Base-by-base conservation (phyloP, 1,284 basidiomycete genomes). In the Cryptococcus sp. region DNA sequence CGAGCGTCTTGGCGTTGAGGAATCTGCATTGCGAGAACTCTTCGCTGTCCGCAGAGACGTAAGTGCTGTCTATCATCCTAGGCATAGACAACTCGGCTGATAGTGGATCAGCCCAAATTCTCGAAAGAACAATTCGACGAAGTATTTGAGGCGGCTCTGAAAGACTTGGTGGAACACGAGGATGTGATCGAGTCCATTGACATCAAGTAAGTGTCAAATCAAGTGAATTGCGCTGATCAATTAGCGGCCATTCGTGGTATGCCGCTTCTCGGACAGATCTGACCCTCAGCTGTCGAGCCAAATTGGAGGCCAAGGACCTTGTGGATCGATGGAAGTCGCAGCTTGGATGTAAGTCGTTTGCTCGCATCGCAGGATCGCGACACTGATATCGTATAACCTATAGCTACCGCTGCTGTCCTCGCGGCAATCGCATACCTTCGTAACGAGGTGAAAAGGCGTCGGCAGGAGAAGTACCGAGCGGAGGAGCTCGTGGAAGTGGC, bases 131-230 rank as follows among this genome's bases (percentile, higher is more conserved):
- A 70, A 49, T 78, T 75, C 50, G 67, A 74, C 46, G 73, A 76
- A 53, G 64, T 75, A 48, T 78, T 74, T 47, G 69, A 75, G 63
- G 87, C 90, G 69, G 93, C 93, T 17, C 83, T 97, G 58, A 84
- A 87, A 65, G 88, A 96, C 71, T 80, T 96, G 53, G 82, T 87
- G 41, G 83, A 87, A 69, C 92, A 89, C 83, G 89, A 88, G 56
- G 88, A 89, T 47, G 83, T 93, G n/a, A 81, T 90, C 62, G 82
- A 87, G 62, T 85, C 84, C 47, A 85, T 87, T 72, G 88, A 89
- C 75, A 74, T 82, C 61, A 80, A 83, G 89, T 91, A 78, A 79
- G 90, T 35, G 31, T 84, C 40, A 39, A 6, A 15, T 40, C 13
- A 27, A 20, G 35, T 23, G 22, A 19, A 19, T 53, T 23, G 17